phyloP scores from a whole-genome alignment of 768 basidiomycete genomes.

The Rubroboletus pulcherrimus region DNA sequence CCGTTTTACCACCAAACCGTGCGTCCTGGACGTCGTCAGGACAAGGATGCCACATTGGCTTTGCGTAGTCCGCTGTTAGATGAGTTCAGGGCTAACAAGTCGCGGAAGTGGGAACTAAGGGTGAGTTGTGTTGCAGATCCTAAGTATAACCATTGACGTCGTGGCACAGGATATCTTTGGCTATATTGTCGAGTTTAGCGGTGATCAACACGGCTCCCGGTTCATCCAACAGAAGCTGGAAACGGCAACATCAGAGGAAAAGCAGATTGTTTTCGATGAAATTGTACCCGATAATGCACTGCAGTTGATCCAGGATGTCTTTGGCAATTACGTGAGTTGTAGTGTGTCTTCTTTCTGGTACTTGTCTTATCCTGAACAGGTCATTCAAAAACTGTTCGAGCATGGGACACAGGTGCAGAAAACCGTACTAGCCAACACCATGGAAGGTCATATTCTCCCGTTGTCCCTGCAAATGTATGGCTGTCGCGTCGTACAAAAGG shows the following conservation, averaged over 20 bases:
- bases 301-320: constrained; percentile 84
- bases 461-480: constrained; percentile 93
- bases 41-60: constrained; percentile 34
- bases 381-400: constrained; percentile 92
- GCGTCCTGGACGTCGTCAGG: constrained; percentile 46
- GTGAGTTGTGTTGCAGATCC: constrained; percentile 39
- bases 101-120: constrained; percentile 75
- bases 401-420: constrained; percentile 76
- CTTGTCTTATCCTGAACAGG: constrained; percentile 42
- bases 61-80: constrained; percentile 74
- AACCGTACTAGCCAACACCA: constrained; percentile 58
- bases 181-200: constrained; percentile 85
- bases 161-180: constrained; percentile 74
- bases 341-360: neutral
- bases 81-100: constrained; percentile 79
- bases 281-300: constrained; percentile 74
- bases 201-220: constrained; percentile 96
- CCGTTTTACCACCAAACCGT: constrained; percentile 37
- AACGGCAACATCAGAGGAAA: constrained; percentile 72
- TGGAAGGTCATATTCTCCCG: constrained; percentile 74
- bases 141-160: constrained; percentile 1
- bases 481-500: constrained; percentile 94
- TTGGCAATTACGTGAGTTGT: constrained; percentile 86
- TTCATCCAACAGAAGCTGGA: constrained; percentile 91
- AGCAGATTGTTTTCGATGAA: constrained; percentile 79